Base-by-base conservation (phyloP, 2,329 filamentous ascomycete species). In the Arthroderma uncinatum region DNA sequence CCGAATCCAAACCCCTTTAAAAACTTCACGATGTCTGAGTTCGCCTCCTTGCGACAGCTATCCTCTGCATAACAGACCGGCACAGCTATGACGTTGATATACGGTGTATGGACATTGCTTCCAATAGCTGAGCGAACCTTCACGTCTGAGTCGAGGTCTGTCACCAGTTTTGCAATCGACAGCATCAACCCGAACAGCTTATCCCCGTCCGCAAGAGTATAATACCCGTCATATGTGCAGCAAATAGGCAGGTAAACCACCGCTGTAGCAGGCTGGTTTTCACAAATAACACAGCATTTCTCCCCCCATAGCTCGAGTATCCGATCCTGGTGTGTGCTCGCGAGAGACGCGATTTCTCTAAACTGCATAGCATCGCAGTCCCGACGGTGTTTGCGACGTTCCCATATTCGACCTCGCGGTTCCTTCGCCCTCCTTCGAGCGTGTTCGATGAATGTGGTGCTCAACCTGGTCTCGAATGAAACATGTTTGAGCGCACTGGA, bases 31-130 rank as follows among this genome's bases (percentile, higher is more conserved):
- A 55, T 42, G 5, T 39, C 53, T 16, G 28, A 40, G 14, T 40
- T 55, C 14, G 53, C 36, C 21, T 36, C 37, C 21, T 52, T 58
- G 16, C 44, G 33, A 33, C 61, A 62, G n/a, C 44, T 34, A 10
- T 37, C 36, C 16, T 57, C 55, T n/a, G 54, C n/a, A 5, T 34
- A 52, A 34, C 61, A 62, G 7, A 62, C 44, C 2, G 61, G 59
- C 19, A 58, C 61, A 9, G 59, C 60, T 2, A 62, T 42, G 19
- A 48, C 55, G 55, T 62, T 57, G 28, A 62, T 54, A 39, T 60
- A 53, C 12, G 55, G 52, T 23, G 40, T 10, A 30, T 30, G 40
- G 30, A 21, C 53, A 30, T 33, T 53, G 52, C 56, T 56, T 25
- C 61, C 61, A 55, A 62, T 50, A 12, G 61, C 61, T 28, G 44